These are phyloP conservation scores for Wickerhamiella parazyma DNA, from an alignment of 805 yeast species.

Conservation along the genomic window DNA sequence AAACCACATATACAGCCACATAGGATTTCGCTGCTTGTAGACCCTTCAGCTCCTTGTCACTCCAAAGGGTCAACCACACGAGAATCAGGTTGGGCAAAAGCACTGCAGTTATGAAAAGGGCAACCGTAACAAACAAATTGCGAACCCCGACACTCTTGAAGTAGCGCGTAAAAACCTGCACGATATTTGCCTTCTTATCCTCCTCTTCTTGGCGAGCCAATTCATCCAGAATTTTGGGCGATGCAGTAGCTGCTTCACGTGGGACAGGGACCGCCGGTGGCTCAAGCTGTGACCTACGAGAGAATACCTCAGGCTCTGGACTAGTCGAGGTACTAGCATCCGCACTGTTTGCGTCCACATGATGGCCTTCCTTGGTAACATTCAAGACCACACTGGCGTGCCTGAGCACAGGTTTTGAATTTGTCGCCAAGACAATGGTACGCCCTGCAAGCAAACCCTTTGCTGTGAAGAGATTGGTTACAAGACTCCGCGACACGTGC, in stretches of 20 bases:
- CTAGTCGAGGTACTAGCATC: slow-evolving; percentile 18
- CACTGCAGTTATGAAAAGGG: slow-evolving; percentile 5
- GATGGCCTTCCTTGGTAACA: slow-evolving; percentile 38
- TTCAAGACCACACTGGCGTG: slow-evolving; percentile 46
- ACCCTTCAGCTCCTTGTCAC: slow-evolving; percentile 14
- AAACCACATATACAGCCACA: slow-evolving; percentile 11
- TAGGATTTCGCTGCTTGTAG: slow-evolving; percentile 12
- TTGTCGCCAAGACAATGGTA: slow-evolving; percentile 64
- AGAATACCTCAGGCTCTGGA: neutral
- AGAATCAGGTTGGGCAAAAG: slow-evolving; percentile 10
- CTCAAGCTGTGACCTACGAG: neutral
- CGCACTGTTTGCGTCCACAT: slow-evolving; percentile 34
- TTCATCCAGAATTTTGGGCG: neutral
- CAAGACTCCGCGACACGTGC: slow-evolving; percentile 74
- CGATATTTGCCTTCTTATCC: slow-evolving; percentile 4
- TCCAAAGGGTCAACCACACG: slow-evolving; percentile 18
- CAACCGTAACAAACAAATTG: slow-evolving; percentile 1
- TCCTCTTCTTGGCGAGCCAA: slow-evolving; percentile 4
- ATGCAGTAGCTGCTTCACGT: neutral
- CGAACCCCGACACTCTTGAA: slow-evolving; percentile 9
- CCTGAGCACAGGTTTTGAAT: slow-evolving; percentile 58
- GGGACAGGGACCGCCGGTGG: neutral
- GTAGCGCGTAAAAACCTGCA: slow-evolving; percentile 12
- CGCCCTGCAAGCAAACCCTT: slow-evolving; percentile 55
- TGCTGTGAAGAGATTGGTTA: slow-evolving; percentile 66